These are phyloP conservation scores for Eutrema heterophyllum DNA, from an alignment of 345 rosid species.

Conservation along the genomic window DNA sequence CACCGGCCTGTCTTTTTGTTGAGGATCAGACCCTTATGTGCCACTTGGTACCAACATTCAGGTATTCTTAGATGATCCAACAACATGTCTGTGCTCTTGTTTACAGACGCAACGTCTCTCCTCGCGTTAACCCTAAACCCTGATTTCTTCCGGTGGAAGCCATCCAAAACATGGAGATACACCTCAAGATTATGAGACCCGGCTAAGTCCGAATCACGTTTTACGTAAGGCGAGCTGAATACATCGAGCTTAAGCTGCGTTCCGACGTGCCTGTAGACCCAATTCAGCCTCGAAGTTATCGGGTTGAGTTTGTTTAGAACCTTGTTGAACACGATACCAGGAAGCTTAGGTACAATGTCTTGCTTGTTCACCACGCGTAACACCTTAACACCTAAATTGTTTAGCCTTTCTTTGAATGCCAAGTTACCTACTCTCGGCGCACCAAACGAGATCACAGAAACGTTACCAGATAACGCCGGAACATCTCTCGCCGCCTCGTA, in stretches of 20 bases:
- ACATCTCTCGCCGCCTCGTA: conserved; percentile 43
- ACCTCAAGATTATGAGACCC: conserved; percentile 54
- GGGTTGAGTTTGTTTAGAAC: conserved; percentile 40
- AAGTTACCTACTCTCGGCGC: conserved; percentile 70
- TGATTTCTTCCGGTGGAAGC: conserved; percentile 37
- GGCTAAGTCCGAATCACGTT: conserved; percentile 32
- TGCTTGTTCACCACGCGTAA: conserved; percentile 50
- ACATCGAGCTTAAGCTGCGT: conserved; percentile 46
- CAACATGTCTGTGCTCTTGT: conserved; percentile 50
- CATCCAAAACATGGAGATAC: conserved; percentile 59
- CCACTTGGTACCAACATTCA: conserved; percentile 51
- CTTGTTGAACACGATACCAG: conserved; percentile 48
- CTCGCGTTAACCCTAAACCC: conserved; percentile 50
- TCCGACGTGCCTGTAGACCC: conserved; percentile 66
- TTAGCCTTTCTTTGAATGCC: conserved; percentile 46
- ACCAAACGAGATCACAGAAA: conserved; percentile 55
- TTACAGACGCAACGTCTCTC: conserved; percentile 59
- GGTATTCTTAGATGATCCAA: conserved; percentile 51
- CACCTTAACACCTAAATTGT: conserved; percentile 43
- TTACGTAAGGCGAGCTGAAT: conserved; percentile 43
- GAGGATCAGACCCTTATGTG: conserved; percentile 53
- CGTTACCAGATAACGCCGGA: conserved; percentile 33
- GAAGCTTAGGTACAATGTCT: conserved; percentile 58
- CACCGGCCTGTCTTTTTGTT: conserved; percentile 58
- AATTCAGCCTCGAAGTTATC: conserved; percentile 35